Evolutionary conservation across 306 rosid species (phyloP).

Genomic region (Pachyrhizus erosus): DNA sequence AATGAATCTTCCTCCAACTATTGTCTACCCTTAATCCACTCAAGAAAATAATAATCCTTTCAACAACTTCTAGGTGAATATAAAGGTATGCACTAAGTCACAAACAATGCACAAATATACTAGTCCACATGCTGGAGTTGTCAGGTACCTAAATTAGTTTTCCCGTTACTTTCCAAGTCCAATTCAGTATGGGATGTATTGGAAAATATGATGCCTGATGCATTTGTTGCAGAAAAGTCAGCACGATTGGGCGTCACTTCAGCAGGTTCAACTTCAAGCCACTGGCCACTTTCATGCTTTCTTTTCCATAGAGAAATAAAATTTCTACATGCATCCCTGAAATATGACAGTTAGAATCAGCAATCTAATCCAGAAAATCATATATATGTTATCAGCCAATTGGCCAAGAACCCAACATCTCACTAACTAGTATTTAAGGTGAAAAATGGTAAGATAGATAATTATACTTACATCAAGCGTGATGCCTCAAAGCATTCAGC

Average conservation of each 20-base stretch:
- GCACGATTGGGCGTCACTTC: constrained; percentile 59
- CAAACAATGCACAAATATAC: background rate
- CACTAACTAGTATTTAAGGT: background rate
- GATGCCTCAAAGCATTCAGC: constrained; percentile 87
- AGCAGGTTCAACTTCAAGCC: constrained; percentile 85
- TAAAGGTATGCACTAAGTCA: constrained; percentile 4
- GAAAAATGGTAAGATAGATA: constrained; percentile 31
- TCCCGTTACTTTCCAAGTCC: constrained; percentile 58
- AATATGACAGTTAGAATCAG: constrained; percentile 33
- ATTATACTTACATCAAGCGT: constrained; percentile 70
- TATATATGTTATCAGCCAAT: constrained; percentile 13
- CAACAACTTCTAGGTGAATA: constrained; percentile 1
- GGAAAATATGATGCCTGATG: constrained; percentile 66
- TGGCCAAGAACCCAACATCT: constrained; percentile 31
- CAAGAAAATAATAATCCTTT: background rate
- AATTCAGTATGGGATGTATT: constrained; percentile 55
- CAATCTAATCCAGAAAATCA: constrained; percentile 28
- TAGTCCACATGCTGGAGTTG: constrained; percentile 26
- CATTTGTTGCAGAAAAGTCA: constrained; percentile 65
- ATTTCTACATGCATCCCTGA: constrained; percentile 79
- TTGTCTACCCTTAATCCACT: constrained; percentile 8
- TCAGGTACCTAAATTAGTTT: constrained; percentile 60
- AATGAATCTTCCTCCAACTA: constrained; percentile 11
- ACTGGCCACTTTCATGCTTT: constrained; percentile 93
- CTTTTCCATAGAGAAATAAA: constrained; percentile 77